Evolutionary conservation across 805 yeast genomes (phyloP).

Genomic region (Kregervanrija pseudodelftensis): DNA sequence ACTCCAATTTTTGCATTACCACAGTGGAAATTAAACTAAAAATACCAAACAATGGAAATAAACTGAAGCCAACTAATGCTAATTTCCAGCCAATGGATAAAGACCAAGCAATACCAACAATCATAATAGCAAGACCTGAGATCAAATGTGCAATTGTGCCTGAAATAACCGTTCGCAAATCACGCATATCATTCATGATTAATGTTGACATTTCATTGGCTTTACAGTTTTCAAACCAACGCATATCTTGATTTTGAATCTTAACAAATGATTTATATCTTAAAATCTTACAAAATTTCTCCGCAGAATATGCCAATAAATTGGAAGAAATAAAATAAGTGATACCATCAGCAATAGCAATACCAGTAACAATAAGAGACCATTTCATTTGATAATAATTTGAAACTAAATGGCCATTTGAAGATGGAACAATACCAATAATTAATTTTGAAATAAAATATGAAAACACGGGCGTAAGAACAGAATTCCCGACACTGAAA

Average conservation of each 20-base stretch:
- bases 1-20: slow-evolving; percentile 42
- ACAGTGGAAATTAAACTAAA: slow-evolving; percentile 25
- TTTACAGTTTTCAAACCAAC: slow-evolving; percentile 42
- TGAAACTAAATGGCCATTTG: slow-evolving; percentile 21
- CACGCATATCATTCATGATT: slow-evolving; percentile 76
- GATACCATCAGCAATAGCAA: slow-evolving; percentile 60
- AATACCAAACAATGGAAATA: slow-evolving; percentile 59
- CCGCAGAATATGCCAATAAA: slow-evolving; percentile 52
- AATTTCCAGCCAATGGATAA: slow-evolving; percentile 77
- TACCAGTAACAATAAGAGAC: slow-evolving; percentile 57
- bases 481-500: slow-evolving; percentile 50
- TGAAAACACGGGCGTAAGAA: slow-evolving; percentile 69
- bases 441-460: slow-evolving; percentile 67
- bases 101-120: slow-evolving; percentile 72
- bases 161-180: slow-evolving; percentile 57
- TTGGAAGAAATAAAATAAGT: slow-evolving; percentile 44
- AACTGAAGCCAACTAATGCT: slow-evolving; percentile 71
- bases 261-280: slow-evolving; percentile 42
- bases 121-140: slow-evolving; percentile 46
- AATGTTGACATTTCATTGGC: slow-evolving; percentile 57
- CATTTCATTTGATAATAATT: slow-evolving; percentile 41
- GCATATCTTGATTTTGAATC: slow-evolving; percentile 43
- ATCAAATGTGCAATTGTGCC: slow-evolving; percentile 51
- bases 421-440: slow-evolving; percentile 49
- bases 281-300: slow-evolving; percentile 53